phyloP scores from a whole-genome alignment of 2,329 filamentous ascomycete species.

The Diplocarpon mali region DNA sequence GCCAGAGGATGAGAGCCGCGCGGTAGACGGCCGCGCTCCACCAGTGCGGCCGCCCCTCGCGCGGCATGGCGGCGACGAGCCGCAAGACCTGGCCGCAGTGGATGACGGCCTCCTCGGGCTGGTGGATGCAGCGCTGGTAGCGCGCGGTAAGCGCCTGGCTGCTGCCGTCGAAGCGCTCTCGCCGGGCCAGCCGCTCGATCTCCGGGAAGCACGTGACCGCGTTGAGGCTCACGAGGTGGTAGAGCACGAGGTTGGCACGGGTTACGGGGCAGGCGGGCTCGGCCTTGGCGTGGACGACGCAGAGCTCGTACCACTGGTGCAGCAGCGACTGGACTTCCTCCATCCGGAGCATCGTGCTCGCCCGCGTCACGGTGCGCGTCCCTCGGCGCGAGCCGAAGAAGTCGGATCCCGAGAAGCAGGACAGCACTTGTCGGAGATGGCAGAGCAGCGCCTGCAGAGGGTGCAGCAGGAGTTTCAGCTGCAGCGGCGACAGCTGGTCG shows the following conservation, averaged over 20 bases:
- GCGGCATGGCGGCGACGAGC: constrained; percentile 48
- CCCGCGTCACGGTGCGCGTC: constrained; percentile 41
- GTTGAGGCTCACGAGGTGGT: constrained; percentile 60
- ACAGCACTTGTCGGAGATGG: constrained; percentile 53
- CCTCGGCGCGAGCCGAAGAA: constrained; percentile 34
- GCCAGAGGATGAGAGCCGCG: constrained; percentile 52
- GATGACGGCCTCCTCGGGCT: constrained; percentile 52
- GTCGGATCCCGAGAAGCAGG: constrained; percentile 50
- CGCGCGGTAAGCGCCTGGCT: constrained; percentile 40
- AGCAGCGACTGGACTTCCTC: constrained; percentile 55
- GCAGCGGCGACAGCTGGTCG: constrained; percentile 36
- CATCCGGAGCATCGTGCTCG: constrained; percentile 47
- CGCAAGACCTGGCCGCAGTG: constrained; percentile 58
- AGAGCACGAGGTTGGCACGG: constrained; percentile 55
- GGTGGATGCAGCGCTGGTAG: constrained; percentile 52
- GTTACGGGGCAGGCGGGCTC: constrained; percentile 48
- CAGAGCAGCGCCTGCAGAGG: constrained; percentile 55
- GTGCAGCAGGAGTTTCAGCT: constrained; percentile 56
- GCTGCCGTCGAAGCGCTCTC: constrained; percentile 44
- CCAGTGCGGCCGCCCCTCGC: constrained; percentile 53
- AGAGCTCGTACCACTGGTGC: constrained; percentile 57
- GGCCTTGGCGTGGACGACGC: constrained; percentile 42
- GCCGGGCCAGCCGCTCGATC: constrained; percentile 54
- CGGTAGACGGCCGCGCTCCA: constrained; percentile 62
- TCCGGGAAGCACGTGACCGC: constrained; percentile 56